These are phyloP conservation scores for Crassisporium funariophilum DNA, from an alignment of 768 basidiomycete genomes.

Conservation along the genomic window DNA sequence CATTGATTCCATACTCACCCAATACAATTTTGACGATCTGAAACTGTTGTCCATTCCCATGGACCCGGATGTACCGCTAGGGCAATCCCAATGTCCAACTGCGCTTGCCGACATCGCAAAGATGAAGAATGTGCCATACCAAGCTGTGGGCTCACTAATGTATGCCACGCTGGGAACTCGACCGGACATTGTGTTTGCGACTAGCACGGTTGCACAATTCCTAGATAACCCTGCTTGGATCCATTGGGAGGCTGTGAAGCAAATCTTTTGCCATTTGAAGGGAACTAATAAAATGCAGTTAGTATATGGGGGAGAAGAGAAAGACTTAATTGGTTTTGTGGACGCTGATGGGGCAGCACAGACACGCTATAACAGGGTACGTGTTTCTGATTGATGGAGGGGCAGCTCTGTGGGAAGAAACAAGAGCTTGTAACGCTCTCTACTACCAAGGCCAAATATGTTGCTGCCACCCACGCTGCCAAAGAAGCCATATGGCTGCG, in stretches of 20 bases:
- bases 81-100: slow-evolving; percentile 15
- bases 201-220: slow-evolving; percentile 34
- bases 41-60: slow-evolving; percentile 24
- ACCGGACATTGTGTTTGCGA: slow-evolving; percentile 42
- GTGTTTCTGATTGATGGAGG: slow-evolving; percentile 34
- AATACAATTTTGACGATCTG: slow-evolving; percentile 24
- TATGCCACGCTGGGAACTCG: slow-evolving; percentile 34
- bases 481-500: slow-evolving; percentile 26
- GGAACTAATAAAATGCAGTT: slow-evolving; percentile 13
- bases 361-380: slow-evolving; percentile 20
- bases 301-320: slow-evolving; percentile 5
- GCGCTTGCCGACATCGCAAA: slow-evolving; percentile 11
- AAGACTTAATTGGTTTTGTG: slow-evolving; percentile 9
- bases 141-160: slow-evolving; percentile 34
- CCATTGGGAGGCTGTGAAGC: slow-evolving; percentile 42
- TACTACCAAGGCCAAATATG: slow-evolving; percentile 46
- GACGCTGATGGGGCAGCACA: slow-evolving; percentile 25
- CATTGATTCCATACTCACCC: slow-evolving; percentile 29
- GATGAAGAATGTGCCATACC: slow-evolving; percentile 26
- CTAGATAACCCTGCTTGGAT: slow-evolving; percentile 27
- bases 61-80: slow-evolving; percentile 18
- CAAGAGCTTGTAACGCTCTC: slow-evolving; percentile 31
- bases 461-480: slow-evolving; percentile 25
- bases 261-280: slow-evolving; percentile 41
- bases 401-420: slow-evolving; percentile 40